Evolutionary conservation across 2,329 filamentous ascomycete genomes (phyloP).

Genomic region (Tolypocladium inflatum): DNA sequence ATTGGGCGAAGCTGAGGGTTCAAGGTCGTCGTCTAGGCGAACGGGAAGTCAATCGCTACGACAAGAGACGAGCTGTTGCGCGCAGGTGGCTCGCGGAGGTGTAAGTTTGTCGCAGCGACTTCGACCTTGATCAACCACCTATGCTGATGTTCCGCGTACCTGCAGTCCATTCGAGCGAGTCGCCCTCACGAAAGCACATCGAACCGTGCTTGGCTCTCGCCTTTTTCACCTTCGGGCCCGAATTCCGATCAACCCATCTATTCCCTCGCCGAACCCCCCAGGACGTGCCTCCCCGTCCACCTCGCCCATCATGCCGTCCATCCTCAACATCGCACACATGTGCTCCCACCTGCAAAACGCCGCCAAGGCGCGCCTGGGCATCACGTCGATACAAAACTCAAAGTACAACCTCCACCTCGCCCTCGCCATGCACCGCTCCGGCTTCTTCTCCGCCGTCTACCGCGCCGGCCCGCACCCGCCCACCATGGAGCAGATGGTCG

Average conservation of each 20-base stretch:
- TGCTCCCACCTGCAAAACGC: constrained; percentile 91
- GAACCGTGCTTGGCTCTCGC: background rate
- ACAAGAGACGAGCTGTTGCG: background rate
- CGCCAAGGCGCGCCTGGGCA: constrained; percentile 68
- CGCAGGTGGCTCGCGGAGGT: background rate
- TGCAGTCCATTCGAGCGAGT: background rate
- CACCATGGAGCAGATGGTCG: constrained; percentile 32
- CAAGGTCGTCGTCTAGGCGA: background rate
- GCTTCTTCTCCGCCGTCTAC: constrained; percentile 73
- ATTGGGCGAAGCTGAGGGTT: background rate
- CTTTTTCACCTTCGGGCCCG: background rate
- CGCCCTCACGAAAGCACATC: background rate
- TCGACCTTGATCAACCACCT: background rate
- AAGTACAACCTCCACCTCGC: constrained; percentile 71
- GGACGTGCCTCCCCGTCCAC: background rate
- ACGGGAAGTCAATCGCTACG: background rate
- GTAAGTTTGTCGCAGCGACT: background rate
- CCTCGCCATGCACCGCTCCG: constrained; percentile 70
- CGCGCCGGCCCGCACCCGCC: constrained; percentile 54
- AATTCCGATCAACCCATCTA: background rate
- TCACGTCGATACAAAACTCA: constrained; percentile 73
- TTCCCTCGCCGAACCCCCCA: background rate
- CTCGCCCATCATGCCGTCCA: constrained; percentile 27
- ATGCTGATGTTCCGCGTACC: background rate
- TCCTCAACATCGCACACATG: constrained; percentile 67